phyloP scores from a whole-genome alignment of 176 grass and related monocot genomes.

The Dendrocalamus sinicus region DNA sequence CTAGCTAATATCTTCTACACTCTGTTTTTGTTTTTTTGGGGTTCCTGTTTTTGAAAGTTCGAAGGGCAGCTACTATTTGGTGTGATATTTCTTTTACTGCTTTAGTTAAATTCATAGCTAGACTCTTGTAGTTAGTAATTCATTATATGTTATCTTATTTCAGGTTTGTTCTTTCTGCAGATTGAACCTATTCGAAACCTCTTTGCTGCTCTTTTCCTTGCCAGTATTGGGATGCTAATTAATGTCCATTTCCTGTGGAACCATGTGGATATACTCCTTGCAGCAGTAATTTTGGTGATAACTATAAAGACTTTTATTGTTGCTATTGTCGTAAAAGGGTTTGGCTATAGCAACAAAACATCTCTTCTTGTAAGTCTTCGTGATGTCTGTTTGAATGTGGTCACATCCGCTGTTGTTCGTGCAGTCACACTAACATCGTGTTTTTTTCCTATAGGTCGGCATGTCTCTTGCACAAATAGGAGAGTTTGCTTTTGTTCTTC shows the following conservation, averaged over 20 bases:
- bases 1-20: conserved; percentile 25
- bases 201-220: conserved; percentile 98
- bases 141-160: conserved; percentile 84
- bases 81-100: conserved; percentile 36
- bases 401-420: neutral
- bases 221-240: conserved; percentile 99
- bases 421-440: conserved; percentile 15
- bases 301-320: conserved; percentile 87
- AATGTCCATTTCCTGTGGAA: conserved; percentile 99
- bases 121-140: conserved; percentile 58
- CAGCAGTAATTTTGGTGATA: conserved; percentile 97
- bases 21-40: conserved; percentile 9
- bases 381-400: neutral
- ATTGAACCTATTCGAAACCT: conserved; percentile 99
- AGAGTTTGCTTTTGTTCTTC: conserved; percentile 98
- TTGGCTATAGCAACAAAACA: conserved; percentile 97
- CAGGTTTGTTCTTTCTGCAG: conserved; percentile 97
- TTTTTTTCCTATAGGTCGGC: conserved; percentile 67
- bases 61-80: neutral
- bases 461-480: conserved; percentile 99
- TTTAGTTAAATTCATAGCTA: conserved; percentile 37
- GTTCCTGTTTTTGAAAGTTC: neutral
- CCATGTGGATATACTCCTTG: conserved; percentile 99
- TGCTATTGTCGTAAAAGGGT: conserved; percentile 89
- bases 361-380: conserved; percentile 87